Conservation (phyloP, 805 yeast species). For the Candida sphagnicola region DNA sequence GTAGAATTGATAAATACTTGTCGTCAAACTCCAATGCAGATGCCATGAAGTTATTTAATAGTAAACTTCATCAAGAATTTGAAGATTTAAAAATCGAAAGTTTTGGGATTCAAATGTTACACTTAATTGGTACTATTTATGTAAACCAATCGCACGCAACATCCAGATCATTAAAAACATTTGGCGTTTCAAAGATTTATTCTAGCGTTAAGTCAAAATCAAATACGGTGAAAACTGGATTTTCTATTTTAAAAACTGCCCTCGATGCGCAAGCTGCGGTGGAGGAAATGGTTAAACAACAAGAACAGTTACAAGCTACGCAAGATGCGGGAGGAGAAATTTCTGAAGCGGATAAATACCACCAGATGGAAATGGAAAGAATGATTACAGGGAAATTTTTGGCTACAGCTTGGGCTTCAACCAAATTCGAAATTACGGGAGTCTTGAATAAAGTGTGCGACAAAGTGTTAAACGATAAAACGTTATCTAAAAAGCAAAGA, state of each 20-base stretch:
- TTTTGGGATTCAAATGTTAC: slow-evolving; percentile 86
- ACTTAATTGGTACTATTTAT: slow-evolving; percentile 79
- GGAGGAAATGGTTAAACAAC: slow-evolving; percentile 69
- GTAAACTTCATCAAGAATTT: slow-evolving; percentile 55
- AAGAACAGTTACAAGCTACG: slow-evolving; percentile 39
- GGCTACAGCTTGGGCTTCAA: slow-evolving; percentile 94
- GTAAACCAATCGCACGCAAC: slow-evolving; percentile 69
- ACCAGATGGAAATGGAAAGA: slow-evolving; percentile 70
- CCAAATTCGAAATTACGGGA: slow-evolving; percentile 82
- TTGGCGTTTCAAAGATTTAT: slow-evolving; percentile 83
- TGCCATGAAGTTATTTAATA: slow-evolving; percentile 53
- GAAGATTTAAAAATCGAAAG: slow-evolving; percentile 90
- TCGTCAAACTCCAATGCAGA: slow-evolving; percentile 63
- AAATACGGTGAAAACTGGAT: slow-evolving; percentile 76
- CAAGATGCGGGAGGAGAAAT: slow-evolving; percentile 27
- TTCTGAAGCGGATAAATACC: slow-evolving; percentile 31
- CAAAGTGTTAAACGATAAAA: slow-evolving; percentile 49
- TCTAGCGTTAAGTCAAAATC: slow-evolving; percentile 83
- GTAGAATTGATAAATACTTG: slow-evolving; percentile 43
- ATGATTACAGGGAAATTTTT: slow-evolving; percentile 82
- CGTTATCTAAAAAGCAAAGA: slow-evolving; percentile 57
- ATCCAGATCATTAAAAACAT: slow-evolving; percentile 70
- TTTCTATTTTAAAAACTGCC: slow-evolving; percentile 76
- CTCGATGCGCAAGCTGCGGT: slow-evolving; percentile 76
- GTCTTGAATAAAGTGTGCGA: slow-evolving; percentile 75